Percentiles rank a stretch among this genome's conserved stretches.
Conservation (phyloP, 495 filamentous ascomycete genomes). For the Daldinia decipiens region DNA sequence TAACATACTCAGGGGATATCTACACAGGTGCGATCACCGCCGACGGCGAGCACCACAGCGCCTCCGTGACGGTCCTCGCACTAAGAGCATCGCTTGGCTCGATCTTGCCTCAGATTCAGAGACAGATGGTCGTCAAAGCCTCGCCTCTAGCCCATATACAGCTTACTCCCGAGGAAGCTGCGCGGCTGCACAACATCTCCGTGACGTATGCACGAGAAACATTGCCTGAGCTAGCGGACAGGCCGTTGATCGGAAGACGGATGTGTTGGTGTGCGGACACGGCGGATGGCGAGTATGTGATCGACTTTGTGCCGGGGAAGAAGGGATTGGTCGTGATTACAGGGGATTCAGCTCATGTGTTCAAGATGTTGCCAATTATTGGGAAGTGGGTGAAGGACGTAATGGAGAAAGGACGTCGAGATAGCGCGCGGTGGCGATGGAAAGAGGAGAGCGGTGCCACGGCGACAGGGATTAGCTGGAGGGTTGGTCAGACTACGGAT, state of each 20-base stretch:
- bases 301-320: constrained; percentile 63
- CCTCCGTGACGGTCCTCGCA: constrained; percentile 38
- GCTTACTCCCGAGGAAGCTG: constrained; percentile 62
- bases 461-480: constrained; percentile 36
- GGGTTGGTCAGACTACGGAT: constrained; percentile 39
- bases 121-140: constrained; percentile 59
- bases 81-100: constrained; percentile 42
- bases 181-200: constrained; percentile 62
- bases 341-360: constrained; percentile 64
- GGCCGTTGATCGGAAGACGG: constrained; percentile 59
- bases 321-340: constrained; percentile 58
- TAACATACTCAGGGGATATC: constrained; percentile 35
- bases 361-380: constrained; percentile 67
- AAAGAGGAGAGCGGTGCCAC: constrained; percentile 41
- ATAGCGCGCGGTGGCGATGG: constrained; percentile 43
- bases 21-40: constrained; percentile 32
- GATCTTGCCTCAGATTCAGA: constrained; percentile 43
- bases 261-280: constrained; percentile 70
- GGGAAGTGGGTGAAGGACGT: constrained; percentile 59
- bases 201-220: constrained; percentile 65
- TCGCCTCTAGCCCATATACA: constrained; percentile 66
- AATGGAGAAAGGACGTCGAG: constrained; percentile 39
- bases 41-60: constrained; percentile 19
- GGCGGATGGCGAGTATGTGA: constrained; percentile 64
- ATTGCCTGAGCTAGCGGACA: constrained; percentile 59